Percentiles rank a stretch among this genome's conserved stretches.
Conservation (phyloP, 2,329 filamentous ascomycete species). For the Cladosporium sp. region DNA sequence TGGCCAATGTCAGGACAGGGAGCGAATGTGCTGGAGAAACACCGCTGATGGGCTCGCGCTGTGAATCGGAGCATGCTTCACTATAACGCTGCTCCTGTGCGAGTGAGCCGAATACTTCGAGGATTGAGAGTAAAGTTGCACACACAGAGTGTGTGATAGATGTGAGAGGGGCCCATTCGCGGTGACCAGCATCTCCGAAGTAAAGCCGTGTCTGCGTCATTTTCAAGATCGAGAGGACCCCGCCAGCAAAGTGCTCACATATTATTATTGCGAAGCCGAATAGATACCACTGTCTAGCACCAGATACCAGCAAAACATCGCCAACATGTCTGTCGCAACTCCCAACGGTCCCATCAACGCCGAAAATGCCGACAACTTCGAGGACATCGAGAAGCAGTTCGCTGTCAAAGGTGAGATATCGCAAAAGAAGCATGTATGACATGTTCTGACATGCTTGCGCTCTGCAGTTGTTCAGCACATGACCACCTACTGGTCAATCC, state of each 20-base stretch:
- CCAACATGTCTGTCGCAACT: slow-evolving; percentile 8
- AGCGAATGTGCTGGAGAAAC: too few relatives aligned
- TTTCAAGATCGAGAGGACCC: slow-evolving; percentile 4
- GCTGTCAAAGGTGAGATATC: slow-evolving; percentile 74
- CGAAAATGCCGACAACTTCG: slow-evolving; percentile 61
- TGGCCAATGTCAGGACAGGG: too few relatives aligned
- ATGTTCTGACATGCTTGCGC: slow-evolving; percentile 10
- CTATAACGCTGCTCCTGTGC: too few relatives aligned
- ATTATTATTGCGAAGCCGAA: background rate
- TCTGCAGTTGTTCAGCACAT: slow-evolving; percentile 80
- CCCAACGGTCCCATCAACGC: slow-evolving; percentile 30
- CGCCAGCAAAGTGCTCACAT: slow-evolving; percentile 2
- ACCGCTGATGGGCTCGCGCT: too few relatives aligned
- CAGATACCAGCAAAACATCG: background rate
- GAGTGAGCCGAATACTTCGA: too few relatives aligned
- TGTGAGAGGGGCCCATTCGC: too few relatives aligned
- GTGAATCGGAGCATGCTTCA: too few relatives aligned
- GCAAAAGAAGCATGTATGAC: background rate
- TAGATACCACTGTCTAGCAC: background rate
- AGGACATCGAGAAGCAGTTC: slow-evolving; percentile 94
- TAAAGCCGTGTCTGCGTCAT: slow-evolving; percentile 4
- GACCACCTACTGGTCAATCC: slow-evolving; percentile 93
- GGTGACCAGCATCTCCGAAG: background rate
- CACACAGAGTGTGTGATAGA: too few relatives aligned
- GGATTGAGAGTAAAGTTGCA: too few relatives aligned